Conservation (phyloP, 352 stramenopile species). For the Phytophthora boehmeriae region DNA sequence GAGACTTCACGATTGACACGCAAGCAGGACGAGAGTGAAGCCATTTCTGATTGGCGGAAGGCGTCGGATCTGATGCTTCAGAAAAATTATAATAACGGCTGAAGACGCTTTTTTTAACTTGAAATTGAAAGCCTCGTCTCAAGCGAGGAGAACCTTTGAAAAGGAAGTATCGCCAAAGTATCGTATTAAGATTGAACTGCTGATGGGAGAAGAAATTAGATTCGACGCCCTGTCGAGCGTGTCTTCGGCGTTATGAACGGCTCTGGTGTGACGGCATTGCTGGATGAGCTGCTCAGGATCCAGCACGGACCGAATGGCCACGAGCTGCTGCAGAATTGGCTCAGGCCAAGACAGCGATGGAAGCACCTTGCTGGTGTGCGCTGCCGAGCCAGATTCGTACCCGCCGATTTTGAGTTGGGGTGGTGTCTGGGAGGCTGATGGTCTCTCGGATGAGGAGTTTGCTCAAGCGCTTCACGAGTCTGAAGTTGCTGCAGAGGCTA, state of each 20-base stretch:
- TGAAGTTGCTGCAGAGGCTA: neutral
- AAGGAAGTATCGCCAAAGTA: too few species aligned
- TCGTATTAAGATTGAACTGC: too few species aligned
- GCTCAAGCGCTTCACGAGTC: neutral
- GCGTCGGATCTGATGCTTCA: conserved; percentile 13
- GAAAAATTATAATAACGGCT: conserved; percentile 11
- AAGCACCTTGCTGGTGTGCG: too few species aligned
- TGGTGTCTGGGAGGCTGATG: too few species aligned
- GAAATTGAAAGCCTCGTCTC: too few species aligned
- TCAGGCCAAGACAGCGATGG: too few species aligned
- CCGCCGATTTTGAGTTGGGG: too few species aligned
- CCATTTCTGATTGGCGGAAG: conserved; percentile 19
- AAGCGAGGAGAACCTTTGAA: too few species aligned
- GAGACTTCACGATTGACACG: conserved; percentile 18
- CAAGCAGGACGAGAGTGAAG: conserved; percentile 6
- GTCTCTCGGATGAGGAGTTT: neutral
- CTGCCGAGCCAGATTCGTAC: too few species aligned
- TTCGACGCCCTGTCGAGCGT: neutral
- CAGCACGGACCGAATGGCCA: neutral
- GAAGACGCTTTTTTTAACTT: too few species aligned
- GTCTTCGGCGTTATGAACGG: neutral
- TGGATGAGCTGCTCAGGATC: neutral
- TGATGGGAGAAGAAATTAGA: too few species aligned
- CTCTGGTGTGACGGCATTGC: neutral
- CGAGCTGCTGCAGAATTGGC: too few species aligned